Percentiles rank a stretch among this genome's conserved stretches.
Evolutionary conservation across 176 grass and related monocot species (phyloP).

Genomic region (Raddia guianensis): DNA sequence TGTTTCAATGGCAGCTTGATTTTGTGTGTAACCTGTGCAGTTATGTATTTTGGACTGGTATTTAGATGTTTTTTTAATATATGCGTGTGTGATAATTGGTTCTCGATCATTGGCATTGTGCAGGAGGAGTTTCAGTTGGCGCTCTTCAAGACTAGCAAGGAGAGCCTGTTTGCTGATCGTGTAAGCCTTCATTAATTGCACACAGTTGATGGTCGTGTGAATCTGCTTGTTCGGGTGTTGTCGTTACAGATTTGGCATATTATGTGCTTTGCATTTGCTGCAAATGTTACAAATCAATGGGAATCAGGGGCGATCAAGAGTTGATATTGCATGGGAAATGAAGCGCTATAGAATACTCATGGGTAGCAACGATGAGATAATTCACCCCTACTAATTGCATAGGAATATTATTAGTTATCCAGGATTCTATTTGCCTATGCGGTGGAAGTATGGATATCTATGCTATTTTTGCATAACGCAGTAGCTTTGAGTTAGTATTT

Average conservation of each 20-base stretch:
- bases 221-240: neutral
- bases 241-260: neutral
- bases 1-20: neutral
- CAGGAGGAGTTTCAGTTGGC: conserved; percentile 98
- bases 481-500: neutral
- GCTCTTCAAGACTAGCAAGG: conserved; percentile 94
- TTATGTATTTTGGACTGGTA: neutral
- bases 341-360: neutral
- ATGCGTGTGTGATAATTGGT: neutral
- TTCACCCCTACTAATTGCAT: neutral
- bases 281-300: neutral
- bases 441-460: neutral
- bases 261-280: neutral
- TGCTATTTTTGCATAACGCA: neutral
- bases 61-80: neutral
- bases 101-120: conserved; percentile 33
- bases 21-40: neutral
- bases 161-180: conserved; percentile 91
- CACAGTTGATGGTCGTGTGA: neutral
- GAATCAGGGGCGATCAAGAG: neutral
- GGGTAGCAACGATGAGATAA: neutral
- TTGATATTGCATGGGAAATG: neutral
- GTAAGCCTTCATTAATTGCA: conserved; percentile 39
- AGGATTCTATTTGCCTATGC: neutral
- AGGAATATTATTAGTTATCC: neutral